Conservation (phyloP, 805 yeast species). For the Candida tibetensis region DNA sequence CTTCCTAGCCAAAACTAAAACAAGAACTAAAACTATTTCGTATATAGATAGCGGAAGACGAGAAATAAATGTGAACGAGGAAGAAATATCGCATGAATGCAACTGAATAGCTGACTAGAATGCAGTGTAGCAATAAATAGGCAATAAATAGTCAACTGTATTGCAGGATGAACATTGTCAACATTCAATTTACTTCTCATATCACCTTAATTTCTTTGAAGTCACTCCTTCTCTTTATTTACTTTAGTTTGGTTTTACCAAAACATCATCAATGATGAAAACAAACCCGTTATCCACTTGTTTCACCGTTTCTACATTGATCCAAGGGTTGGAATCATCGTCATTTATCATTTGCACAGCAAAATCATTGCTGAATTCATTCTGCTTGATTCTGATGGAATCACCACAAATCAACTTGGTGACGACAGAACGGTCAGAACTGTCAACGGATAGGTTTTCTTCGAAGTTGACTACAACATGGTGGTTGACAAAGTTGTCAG, state of each 20-base stretch:
- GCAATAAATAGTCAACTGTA: neutral
- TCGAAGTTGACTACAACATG: constrained; percentile 49
- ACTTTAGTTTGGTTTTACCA: constrained; percentile 21
- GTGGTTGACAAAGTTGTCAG: constrained; percentile 55
- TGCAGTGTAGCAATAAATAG: neutral
- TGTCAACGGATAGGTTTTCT: constrained; percentile 16
- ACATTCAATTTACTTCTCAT: too few relatives aligned
- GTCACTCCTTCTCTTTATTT: neutral
- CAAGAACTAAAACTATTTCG: neutral
- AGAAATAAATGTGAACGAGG: neutral
- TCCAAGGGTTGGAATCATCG: constrained; percentile 12
- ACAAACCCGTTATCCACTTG: constrained; percentile 41
- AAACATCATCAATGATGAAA: constrained; percentile 35
- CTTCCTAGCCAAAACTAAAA: neutral
- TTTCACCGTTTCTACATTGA: constrained; percentile 23
- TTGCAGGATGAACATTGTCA: neutral
- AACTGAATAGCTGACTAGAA: neutral
- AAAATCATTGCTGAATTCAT: constrained; percentile 13
- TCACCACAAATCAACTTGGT: constrained; percentile 21
- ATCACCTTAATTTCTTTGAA: too few relatives aligned
- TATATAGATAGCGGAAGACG: neutral
- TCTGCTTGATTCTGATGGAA: constrained; percentile 19
- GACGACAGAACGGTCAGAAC: constrained; percentile 12
- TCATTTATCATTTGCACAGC: constrained; percentile 10
- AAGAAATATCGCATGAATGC: neutral